A percentile compares a stretch with the other conserved stretches of the same genome.
These are phyloP conservation scores for Phalaenopsis equestris DNA, from an alignment of 106 monocot genomes.

Conservation along the genomic window DNA sequence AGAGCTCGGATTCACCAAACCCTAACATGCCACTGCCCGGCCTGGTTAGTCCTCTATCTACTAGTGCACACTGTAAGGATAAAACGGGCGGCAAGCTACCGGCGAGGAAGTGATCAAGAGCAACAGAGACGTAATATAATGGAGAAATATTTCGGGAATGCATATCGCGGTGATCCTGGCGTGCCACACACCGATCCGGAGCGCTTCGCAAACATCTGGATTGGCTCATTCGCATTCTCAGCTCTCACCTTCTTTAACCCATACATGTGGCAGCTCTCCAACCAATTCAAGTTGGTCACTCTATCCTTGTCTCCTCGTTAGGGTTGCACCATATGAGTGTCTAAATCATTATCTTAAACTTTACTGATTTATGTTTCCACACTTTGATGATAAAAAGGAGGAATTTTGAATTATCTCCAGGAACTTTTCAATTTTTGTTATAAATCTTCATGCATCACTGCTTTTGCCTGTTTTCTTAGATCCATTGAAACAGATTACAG, in stretches of 20 bases:
- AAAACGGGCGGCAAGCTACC: neutral
- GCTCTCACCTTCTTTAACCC: slow-evolving; percentile 51
- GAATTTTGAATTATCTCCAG: neutral
- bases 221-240: slow-evolving; percentile 55
- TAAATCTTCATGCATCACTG: neutral
- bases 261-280: slow-evolving; percentile 60
- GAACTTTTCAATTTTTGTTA: neutral
- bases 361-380: neutral
- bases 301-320: neutral
- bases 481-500: no score
- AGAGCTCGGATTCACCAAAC: no score
- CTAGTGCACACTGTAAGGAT: neutral
- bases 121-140: slow-evolving; percentile 4
- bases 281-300: slow-evolving; percentile 50
- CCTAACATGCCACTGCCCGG: no score
- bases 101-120: neutral
- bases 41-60: no score
- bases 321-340: neutral
- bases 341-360: neutral
- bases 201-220: slow-evolving; percentile 54
- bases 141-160: slow-evolving; percentile 61
- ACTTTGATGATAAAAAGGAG: neutral
- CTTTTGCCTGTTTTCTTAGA: no score
- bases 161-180: slow-evolving; percentile 61
- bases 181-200: slow-evolving; percentile 59